phyloP scores from a whole-genome alignment of 768 basidiomycete species.

The Russula sp. region DNA sequence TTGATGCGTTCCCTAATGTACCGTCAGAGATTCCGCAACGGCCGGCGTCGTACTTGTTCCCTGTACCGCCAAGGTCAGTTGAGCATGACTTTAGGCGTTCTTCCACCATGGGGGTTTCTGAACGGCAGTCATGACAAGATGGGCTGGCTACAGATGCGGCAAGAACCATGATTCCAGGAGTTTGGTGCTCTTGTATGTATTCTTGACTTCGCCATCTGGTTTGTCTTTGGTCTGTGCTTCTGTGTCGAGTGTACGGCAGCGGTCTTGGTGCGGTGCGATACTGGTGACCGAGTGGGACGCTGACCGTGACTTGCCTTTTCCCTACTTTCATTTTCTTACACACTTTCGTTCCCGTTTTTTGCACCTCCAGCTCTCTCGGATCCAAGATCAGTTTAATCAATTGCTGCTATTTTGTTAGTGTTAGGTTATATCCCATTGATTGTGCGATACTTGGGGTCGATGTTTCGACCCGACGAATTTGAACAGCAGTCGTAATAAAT shows the following conservation, averaged over 20 bases:
- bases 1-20: slow-evolving; percentile 72
- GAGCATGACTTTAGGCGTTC: slow-evolving; percentile 21
- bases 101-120: slow-evolving; percentile 13
- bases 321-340: not conserved
- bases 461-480: slow-evolving; percentile 4
- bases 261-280: no score
- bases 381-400: slow-evolving; percentile 13
- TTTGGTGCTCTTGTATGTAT: not conserved
- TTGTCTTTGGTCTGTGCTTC: slow-evolving; percentile 7
- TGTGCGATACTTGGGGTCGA: slow-evolving; percentile 22
- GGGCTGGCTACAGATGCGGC: slow-evolving; percentile 15
- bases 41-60: slow-evolving; percentile 19
- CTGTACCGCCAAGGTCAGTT: slow-evolving; percentile 18
- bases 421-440: slow-evolving; percentile 19
- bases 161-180: not conserved
- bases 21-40: slow-evolving; percentile 44
- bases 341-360: slow-evolving; percentile 12
- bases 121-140: slow-evolving; percentile 8
- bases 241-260: no score
- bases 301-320: slow-evolving; percentile 1
- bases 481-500: slow-evolving; percentile 18
- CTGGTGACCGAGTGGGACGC: no score
- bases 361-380: slow-evolving; percentile 14
- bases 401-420: slow-evolving; percentile 11
- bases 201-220: not conserved